A percentile compares a stretch with the other conserved stretches of the same genome.
These are phyloP conservation scores for Cutaneotrichosporon sp. DNA, from an alignment of 1,284 basidiomycete genomes.

Conservation along the genomic window DNA sequence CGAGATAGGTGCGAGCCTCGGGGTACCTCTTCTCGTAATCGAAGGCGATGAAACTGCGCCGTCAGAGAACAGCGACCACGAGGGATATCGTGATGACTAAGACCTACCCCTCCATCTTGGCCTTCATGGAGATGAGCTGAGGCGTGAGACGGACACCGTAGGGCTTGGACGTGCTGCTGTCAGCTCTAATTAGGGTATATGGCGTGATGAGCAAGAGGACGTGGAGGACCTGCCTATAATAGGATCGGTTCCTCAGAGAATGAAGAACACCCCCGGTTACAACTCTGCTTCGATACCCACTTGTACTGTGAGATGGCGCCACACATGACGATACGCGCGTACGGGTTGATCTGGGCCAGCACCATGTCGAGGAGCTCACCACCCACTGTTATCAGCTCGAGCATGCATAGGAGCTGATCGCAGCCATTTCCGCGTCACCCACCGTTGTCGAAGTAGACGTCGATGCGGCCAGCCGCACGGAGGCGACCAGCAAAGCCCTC, in stretches of 20 bases:
- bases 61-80: slow-evolving; percentile 56
- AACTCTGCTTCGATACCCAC: not conserved
- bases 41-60: slow-evolving; percentile 59
- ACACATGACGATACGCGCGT: slow-evolving; percentile 68
- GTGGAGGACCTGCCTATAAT: too few species aligned
- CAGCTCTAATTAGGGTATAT: too few species aligned
- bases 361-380: slow-evolving; percentile 68
- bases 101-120: not conserved
- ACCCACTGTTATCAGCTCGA: slow-evolving; percentile 54
- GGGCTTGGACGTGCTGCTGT: slow-evolving; percentile 19
- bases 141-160: slow-evolving; percentile 48
- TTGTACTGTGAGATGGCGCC: slow-evolving; percentile 61
- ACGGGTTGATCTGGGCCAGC: slow-evolving; percentile 65
- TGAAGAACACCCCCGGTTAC: too few species aligned
- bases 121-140: slow-evolving; percentile 67
- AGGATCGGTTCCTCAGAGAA: too few species aligned
- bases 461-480: slow-evolving; percentile 54
- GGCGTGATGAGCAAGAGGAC: too few species aligned
- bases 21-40: slow-evolving; percentile 55
- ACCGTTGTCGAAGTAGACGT: slow-evolving; percentile 81
- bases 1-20: slow-evolving; percentile 51
- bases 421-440: slow-evolving; percentile 13
- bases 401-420: not conserved
- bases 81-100: slow-evolving; percentile 55
- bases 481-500: slow-evolving; percentile 61